These are phyloP conservation scores for Neurospora sp. DNA, from an alignment of 495 filamentous ascomycete genomes.

Conservation along the genomic window DNA sequence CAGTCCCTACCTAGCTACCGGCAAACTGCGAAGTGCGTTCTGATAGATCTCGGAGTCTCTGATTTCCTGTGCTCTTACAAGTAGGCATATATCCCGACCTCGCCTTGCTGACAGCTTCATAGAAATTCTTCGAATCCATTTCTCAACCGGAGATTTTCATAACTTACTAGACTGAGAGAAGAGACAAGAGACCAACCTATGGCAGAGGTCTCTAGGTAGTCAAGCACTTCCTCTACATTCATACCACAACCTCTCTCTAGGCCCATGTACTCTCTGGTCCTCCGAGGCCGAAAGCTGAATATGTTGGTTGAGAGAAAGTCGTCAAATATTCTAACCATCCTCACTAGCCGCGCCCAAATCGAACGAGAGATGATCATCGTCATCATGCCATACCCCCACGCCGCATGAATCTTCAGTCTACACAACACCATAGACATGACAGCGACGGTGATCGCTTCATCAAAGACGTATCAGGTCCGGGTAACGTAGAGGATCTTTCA, in stretches of 20 bases:
- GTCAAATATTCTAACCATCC: too few relatives aligned
- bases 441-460: background rate
- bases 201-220: background rate
- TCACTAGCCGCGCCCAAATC: too few relatives aligned
- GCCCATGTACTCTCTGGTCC: too few relatives aligned
- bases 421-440: background rate
- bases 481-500: background rate
- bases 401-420: background rate
- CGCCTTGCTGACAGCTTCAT: background rate
- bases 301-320: background rate
- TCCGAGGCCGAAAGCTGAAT: background rate
- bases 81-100: background rate
- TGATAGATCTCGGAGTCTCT: background rate
- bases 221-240: background rate
- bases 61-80: background rate
- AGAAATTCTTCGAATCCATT: background rate
- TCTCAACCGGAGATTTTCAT: background rate
- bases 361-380: background rate
- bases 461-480: background rate
- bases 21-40: background rate
- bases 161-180: background rate
- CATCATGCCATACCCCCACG: background rate
- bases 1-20: background rate
- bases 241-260: background rate
- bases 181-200: background rate